Evolutionary conservation across 139 green algal genomes (phyloP), one percentile per base, ranked within the genome.

Genomic region (Chlamydomonas incerta): DNA sequence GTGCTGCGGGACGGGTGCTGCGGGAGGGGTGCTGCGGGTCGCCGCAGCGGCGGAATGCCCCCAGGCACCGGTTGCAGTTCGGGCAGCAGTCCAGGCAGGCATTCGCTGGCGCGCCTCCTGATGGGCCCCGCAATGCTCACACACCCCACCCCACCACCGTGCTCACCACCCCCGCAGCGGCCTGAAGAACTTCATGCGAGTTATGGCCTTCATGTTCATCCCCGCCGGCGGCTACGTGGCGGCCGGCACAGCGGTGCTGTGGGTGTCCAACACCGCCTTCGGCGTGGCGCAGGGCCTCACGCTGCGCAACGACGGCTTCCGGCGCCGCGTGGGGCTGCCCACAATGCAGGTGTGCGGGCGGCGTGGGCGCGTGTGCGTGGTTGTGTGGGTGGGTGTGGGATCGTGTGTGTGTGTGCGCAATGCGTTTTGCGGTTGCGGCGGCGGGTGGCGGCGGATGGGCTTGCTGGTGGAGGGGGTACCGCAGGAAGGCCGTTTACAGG

Each of bases 181-280:
- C 21, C 95, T 98, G 85, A 97, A 98, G 82, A 94, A 85, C 58
- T 18, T 94, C 18, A 92, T 98, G 85, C 82, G 92, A 0, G 76
- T 69, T 8, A 24, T 96, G 28, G 89, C 90, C 0, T 58, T 97
- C 31, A 62, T 89, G 76, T 95, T 98, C 46, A 82, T 98, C 18
- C 92, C 95, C 28, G 65, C 95, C 33, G 94, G 95, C 1, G 52
- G 74, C 28, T 89, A 82, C 74, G 90, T 97, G 31, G 86, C 94
- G 0, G 87, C 95, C 14, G 94, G 84, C 17, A 81, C 90, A 1
- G 87, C 68, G 1, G 23, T 92, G n/a, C 80, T 93, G 55, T 93
- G 90, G 90, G 84, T 84, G 6, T 77, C 57, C 80, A 93, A 93
- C 86, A 84, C 79, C 5, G 58, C 86, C 26, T 79, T 93, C 23